Evolutionary conservation across 495 filamentous ascomycete species (phyloP).

Genomic region (Annulohypoxylon nitens): DNA sequence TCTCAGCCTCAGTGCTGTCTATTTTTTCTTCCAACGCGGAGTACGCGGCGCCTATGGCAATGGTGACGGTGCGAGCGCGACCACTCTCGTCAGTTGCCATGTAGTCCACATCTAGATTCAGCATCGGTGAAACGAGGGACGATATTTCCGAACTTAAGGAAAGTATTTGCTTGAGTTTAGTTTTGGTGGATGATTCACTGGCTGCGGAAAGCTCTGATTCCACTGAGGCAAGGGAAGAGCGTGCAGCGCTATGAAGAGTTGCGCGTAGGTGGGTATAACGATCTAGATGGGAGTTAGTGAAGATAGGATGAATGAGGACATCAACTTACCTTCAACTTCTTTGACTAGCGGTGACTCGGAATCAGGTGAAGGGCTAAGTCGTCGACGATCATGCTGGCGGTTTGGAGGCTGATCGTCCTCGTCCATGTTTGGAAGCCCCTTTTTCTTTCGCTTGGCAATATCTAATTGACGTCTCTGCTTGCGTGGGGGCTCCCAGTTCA

Average conservation of each 20-base stretch:
- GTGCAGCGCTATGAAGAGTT: constrained; percentile 29
- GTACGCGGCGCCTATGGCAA: constrained; percentile 32
- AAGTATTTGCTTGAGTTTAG: constrained; percentile 14
- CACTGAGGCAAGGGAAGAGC: constrained; percentile 16
- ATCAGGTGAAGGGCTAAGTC: constrained; percentile 32
- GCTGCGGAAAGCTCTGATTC: constrained; percentile 12
- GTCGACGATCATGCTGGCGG: constrained; percentile 14
- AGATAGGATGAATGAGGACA: not conserved
- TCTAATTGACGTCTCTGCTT: constrained; percentile 32
- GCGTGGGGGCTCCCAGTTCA: constrained; percentile 1
- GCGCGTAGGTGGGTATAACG: constrained; percentile 31
- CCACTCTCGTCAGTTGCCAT: constrained; percentile 31
- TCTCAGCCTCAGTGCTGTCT: constrained; percentile 10
- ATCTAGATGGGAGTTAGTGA: constrained; percentile 15
- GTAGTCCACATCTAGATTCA: constrained; percentile 34
- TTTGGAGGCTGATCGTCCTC: constrained; percentile 13
- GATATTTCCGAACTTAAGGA: constrained; percentile 16
- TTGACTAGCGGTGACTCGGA: constrained; percentile 32
- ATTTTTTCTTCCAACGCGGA: constrained; percentile 27
- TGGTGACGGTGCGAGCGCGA: constrained; percentile 25
- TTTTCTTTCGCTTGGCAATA: constrained; percentile 38
- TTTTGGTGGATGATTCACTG: constrained; percentile 16
- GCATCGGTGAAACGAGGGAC: constrained; percentile 19
- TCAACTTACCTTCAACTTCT: constrained; percentile 35
- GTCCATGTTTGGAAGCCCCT: not conserved